Percentiles rank a stretch among this genome's conserved stretches.
Conservation (phyloP, 495 filamentous ascomycete species). For the Cenococcum geophilum region DNA sequence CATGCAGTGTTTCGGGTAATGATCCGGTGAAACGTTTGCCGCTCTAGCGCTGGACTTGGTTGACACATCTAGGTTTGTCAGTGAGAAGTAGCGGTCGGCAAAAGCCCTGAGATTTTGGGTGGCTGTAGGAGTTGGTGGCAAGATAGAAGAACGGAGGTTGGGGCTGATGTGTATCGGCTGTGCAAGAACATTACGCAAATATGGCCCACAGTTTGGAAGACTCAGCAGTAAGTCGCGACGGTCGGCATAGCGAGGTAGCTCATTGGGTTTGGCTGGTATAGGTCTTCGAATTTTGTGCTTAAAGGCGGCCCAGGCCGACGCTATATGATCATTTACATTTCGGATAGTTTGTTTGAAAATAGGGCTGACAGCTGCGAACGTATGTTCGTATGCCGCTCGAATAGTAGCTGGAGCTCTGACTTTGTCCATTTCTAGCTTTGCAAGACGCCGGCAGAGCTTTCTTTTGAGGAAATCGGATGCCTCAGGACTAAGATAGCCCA, state of each 20-base stretch:
- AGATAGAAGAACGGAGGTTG: slow-evolving; percentile 5
- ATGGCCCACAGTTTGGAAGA: slow-evolving; percentile 44
- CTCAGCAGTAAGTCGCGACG: slow-evolving; percentile 34
- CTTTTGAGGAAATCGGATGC: slow-evolving; percentile 40
- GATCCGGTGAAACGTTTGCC: too few relatives aligned
- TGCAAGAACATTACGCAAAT: slow-evolving; percentile 35
- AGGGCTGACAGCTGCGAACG: slow-evolving; percentile 26
- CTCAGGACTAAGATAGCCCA: slow-evolving; percentile 33
- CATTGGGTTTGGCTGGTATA: too few relatives aligned
- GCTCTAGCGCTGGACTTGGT: too few relatives aligned
- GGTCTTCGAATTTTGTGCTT: slow-evolving; percentile 32
- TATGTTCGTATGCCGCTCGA: slow-evolving; percentile 14
- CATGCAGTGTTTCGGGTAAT: too few relatives aligned
- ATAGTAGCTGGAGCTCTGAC: neutral
- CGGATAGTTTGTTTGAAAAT: slow-evolving; percentile 34
- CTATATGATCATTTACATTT: slow-evolving; percentile 28
- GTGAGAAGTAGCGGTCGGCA: neutral
- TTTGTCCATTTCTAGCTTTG: slow-evolving; percentile 50
- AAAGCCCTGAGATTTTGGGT: slow-evolving; percentile 16
- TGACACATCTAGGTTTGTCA: slow-evolving; percentile 1
- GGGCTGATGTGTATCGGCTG: slow-evolving; percentile 2
- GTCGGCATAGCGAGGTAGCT: slow-evolving; percentile 39
- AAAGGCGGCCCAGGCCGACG: slow-evolving; percentile 34
- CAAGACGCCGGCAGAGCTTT: slow-evolving; percentile 57
- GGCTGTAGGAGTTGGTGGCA: slow-evolving; percentile 10